Evolutionary conservation across 164 flowering plant genomes (phyloP).

Genomic region (Dillenia suffruticosa): DNA sequence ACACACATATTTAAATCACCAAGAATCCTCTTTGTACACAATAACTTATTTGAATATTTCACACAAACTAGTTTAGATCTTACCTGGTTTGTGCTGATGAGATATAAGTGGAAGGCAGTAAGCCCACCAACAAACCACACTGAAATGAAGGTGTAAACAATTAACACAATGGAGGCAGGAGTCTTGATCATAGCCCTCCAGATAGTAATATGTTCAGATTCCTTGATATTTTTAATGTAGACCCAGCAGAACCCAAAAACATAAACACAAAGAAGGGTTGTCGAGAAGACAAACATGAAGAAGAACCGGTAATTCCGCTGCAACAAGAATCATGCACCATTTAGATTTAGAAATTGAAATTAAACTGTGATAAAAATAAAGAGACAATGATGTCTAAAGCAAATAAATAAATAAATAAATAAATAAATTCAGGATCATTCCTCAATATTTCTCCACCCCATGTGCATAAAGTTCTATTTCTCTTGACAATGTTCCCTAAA

Average conservation of each 20-base stretch:
- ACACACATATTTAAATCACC: constrained; percentile 3
- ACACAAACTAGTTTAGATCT: neutral
- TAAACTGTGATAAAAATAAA: no score
- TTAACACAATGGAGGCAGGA: constrained; percentile 83
- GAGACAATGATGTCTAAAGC: no score
- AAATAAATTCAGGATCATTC: no score
- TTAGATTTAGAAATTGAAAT: no score
- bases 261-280: constrained; percentile 84
- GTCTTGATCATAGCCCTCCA: constrained; percentile 93
- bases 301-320: constrained; percentile 96
- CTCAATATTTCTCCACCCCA: no score
- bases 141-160: constrained; percentile 76
- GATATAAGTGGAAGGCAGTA: constrained; percentile 85
- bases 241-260: constrained; percentile 93
- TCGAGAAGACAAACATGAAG: constrained; percentile 95
- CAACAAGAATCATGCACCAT: constrained; percentile 18
- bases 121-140: constrained; percentile 99
- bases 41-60: neutral
- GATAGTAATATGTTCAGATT: constrained; percentile 44
- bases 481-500: no score
- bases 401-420: no score
- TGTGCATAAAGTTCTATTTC: no score
- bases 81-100: constrained; percentile 90
- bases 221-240: constrained; percentile 70
- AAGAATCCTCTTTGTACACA: neutral